Conservation (phyloP, 208 protist genomes). For the Leishmania aethiopica region DNA sequence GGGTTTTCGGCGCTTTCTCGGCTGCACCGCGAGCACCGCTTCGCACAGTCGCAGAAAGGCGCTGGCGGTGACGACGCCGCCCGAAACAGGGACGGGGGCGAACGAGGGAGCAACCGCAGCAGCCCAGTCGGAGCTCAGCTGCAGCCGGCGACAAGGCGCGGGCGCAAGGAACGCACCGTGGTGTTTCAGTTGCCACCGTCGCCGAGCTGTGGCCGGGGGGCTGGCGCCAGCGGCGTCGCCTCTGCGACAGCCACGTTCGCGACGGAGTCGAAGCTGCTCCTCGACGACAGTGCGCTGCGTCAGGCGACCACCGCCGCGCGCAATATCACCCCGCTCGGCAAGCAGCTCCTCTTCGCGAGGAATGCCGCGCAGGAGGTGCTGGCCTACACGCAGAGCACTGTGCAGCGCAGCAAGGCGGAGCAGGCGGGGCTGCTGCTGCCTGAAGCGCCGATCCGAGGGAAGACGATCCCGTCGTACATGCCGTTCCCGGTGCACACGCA, state of each 20-base stretch:
- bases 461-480: slow-evolving; percentile 68
- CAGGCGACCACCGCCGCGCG: slow-evolving; percentile 62
- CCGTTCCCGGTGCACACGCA: slow-evolving; percentile 62
- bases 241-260: slow-evolving; percentile 11
- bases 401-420: slow-evolving; percentile 71
- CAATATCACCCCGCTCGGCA: slow-evolving; percentile 77
- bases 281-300: slow-evolving; percentile 49
- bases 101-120: not conserved
- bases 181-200: slow-evolving; percentile 61
- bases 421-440: slow-evolving; percentile 59
- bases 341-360: slow-evolving; percentile 73
- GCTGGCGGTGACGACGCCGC: not conserved
- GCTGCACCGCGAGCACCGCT: slow-evolving; percentile 67
- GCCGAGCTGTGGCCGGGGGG: not conserved
- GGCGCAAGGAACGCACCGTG: slow-evolving; percentile 61
- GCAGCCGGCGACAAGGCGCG: slow-evolving; percentile 32
- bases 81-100: not conserved
- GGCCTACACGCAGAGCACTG: slow-evolving; percentile 63
- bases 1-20: slow-evolving; percentile 53
- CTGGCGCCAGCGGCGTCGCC: not conserved
- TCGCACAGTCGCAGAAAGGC: slow-evolving; percentile 31
- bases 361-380: slow-evolving; percentile 53
- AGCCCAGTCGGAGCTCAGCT: not conserved
- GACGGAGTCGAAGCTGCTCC: not conserved
- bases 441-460: slow-evolving; percentile 52